A percentile compares a stretch with the other conserved stretches of the same genome.
Conservation (phyloP, 805 yeast species). For the Naumovozyma dairenensis region DNA sequence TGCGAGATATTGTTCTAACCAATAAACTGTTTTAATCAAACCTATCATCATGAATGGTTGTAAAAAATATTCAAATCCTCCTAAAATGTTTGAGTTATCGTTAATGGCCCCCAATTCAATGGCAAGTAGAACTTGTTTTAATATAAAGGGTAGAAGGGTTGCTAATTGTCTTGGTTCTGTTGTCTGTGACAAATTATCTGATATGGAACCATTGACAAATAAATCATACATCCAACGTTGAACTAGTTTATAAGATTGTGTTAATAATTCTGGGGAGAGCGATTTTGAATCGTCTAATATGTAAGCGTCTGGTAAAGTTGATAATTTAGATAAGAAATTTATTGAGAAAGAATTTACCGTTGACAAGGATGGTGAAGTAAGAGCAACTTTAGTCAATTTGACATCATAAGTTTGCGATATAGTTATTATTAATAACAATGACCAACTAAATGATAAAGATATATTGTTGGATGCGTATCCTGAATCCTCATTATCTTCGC, state of each 20-base stretch:
- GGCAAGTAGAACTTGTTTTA: slow-evolving; percentile 62
- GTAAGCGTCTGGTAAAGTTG: slow-evolving; percentile 17
- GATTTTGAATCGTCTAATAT: slow-evolving; percentile 22
- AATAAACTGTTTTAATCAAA: slow-evolving; percentile 44
- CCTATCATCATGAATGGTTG: slow-evolving; percentile 66
- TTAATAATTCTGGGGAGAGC: slow-evolving; percentile 17
- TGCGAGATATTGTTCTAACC: slow-evolving; percentile 36
- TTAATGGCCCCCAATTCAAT: slow-evolving; percentile 41
- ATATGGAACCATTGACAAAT: slow-evolving; percentile 74
- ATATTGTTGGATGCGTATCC: slow-evolving; percentile 25
- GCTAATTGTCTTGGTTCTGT: slow-evolving; percentile 60
- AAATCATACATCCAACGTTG: slow-evolving; percentile 74
- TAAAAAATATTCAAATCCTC: slow-evolving; percentile 79
- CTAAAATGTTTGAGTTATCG: slow-evolving; percentile 49
- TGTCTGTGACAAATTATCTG: slow-evolving; percentile 68
- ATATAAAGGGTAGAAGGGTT: slow-evolving; percentile 59
- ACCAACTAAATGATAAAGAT: slow-evolving; percentile 61
- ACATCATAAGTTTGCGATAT: slow-evolving; percentile 33
- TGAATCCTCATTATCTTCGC: slow-evolving; percentile 21
- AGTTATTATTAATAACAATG: slow-evolving; percentile 38
- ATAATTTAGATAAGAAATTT: slow-evolving; percentile 19
- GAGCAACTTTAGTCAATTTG: slow-evolving; percentile 20
- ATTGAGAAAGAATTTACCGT: slow-evolving; percentile 26
- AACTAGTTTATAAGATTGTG: slow-evolving; percentile 28
- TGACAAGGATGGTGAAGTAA: slow-evolving; percentile 13